These are phyloP conservation scores for Typha latifolia DNA, from an alignment of 176 grass and related monocot species.

Conservation along the genomic window DNA sequence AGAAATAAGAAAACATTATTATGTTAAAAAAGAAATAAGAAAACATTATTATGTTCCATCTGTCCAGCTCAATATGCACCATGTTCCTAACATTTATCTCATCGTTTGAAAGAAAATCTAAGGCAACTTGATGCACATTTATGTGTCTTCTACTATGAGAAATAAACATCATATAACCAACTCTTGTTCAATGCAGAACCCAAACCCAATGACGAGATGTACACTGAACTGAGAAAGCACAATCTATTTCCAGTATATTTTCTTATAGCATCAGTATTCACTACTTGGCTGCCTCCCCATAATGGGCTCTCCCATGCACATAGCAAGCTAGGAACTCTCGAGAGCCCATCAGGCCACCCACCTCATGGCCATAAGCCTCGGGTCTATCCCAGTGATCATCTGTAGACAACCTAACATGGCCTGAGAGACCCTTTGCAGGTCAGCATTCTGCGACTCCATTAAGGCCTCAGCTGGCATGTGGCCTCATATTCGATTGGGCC, in stretches of 20 bases:
- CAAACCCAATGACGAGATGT: no score
- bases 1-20: conserved; percentile 15
- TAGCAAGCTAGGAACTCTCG: conserved; percentile 12
- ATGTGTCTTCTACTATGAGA: no score
- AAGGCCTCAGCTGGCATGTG: conserved; percentile 5
- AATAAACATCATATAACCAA: no score
- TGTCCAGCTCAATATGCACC: not conserved
- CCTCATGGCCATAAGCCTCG: conserved; percentile 34
- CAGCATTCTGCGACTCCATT: conserved; percentile 21
- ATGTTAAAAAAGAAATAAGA: conserved; percentile 11
- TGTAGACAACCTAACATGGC: conserved; percentile 30
- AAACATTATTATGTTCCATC: conserved; percentile 13
- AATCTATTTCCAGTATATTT: no score
- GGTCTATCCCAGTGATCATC: conserved; percentile 23
- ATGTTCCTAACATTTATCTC: no score
- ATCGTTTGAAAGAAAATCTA: no score
- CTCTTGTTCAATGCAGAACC: no score
- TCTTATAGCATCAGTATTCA: no score
- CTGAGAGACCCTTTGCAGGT: conserved; percentile 23
- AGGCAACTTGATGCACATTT: no score
- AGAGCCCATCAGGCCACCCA: conserved; percentile 3
- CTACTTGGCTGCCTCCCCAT: conserved; percentile 14
- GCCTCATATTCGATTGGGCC: conserved; percentile 36
- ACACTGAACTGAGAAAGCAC: no score
- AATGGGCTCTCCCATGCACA: conserved; percentile 20